Evolutionary conservation across 1,284 basidiomycete species (phyloP).

Genomic region (Tylopilus sp.): DNA sequence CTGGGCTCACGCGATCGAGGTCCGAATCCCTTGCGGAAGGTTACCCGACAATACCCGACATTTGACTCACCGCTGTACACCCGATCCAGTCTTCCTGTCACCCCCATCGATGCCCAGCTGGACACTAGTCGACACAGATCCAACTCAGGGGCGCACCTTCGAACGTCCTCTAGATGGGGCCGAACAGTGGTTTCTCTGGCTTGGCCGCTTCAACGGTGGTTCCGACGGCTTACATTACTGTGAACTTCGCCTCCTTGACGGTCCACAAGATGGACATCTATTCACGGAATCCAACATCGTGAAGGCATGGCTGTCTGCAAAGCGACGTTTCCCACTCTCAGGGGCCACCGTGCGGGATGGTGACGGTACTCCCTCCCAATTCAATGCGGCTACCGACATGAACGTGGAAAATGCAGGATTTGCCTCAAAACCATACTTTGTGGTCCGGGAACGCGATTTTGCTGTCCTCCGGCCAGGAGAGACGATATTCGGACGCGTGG

Average conservation of each 20-base stretch:
- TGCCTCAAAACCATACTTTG: slow-evolving; percentile 9
- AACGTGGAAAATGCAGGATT: not conserved
- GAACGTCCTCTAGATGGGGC: slow-evolving; percentile 9
- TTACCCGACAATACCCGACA: not conserved
- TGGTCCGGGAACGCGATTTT: slow-evolving; percentile 20
- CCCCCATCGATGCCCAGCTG: slow-evolving; percentile 6
- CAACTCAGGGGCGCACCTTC: slow-evolving; percentile 15
- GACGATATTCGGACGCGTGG: slow-evolving; percentile 7
- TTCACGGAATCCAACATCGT: slow-evolving; percentile 16
- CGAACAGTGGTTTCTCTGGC: slow-evolving; percentile 15
- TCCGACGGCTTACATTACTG: slow-evolving; percentile 14
- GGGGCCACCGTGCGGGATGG: slow-evolving; percentile 9
- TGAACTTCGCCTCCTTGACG: slow-evolving; percentile 9
- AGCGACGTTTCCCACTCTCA: slow-evolving; percentile 20
- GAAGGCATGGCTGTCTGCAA: slow-evolving; percentile 22
- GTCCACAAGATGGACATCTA: slow-evolving; percentile 7
- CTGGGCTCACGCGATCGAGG: no score
- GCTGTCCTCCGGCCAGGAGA: slow-evolving; percentile 5
- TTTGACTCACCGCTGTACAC: no score
- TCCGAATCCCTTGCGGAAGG: no score
- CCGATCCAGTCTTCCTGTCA: no score
- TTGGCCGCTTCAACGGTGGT: slow-evolving; percentile 13
- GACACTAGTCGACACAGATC: slow-evolving; percentile 6
- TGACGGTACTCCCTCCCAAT: not conserved
- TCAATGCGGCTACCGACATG: not conserved